A percentile compares a stretch with the other conserved stretches of the same genome.
Evolutionary conservation across 192 early-diverging fungal genomes (phyloP).

Genomic region (Bifiguratus adelaidae): DNA sequence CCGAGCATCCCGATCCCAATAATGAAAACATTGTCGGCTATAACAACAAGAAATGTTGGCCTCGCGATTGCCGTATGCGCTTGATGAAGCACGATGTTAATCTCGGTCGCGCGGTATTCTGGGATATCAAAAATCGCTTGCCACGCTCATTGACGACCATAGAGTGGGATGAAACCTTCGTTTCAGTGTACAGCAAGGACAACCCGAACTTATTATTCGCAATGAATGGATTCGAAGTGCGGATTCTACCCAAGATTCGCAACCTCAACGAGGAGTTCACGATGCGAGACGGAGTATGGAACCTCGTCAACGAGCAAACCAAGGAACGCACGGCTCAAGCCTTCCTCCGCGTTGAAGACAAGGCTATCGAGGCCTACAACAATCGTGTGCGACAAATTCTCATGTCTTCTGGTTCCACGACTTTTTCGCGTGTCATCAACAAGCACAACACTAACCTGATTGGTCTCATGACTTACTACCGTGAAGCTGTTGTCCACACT

Average conservation of each 20-base stretch:
- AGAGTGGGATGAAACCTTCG: constrained; percentile 97
- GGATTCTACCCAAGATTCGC: constrained; percentile 89
- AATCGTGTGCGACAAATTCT: constrained; percentile 96
- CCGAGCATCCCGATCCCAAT: constrained; percentile 97
- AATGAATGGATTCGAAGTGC: constrained; percentile 81
- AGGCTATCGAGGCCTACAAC: constrained; percentile 83
- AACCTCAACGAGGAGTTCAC: constrained; percentile 81
- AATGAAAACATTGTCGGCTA: constrained; percentile 98
- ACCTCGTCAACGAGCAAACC: constrained; percentile 90
- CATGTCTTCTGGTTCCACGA: constrained; percentile 95
- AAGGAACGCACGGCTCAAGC: constrained; percentile 98
- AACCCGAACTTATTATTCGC: constrained; percentile 96
- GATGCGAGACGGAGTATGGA: constrained; percentile 83
- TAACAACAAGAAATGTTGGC: constrained; percentile 98
- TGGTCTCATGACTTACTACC: constrained; percentile 96
- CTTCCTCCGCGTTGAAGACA: constrained; percentile 93
- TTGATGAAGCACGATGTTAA: constrained; percentile 99
- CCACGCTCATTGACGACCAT: constrained; percentile 94
- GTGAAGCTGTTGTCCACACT: constrained; percentile 96
- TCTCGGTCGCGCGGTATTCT: constrained; percentile 94
- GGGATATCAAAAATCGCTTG: constrained; percentile 98
- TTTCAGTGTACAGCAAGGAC: constrained; percentile 92
- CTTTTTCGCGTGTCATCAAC: constrained; percentile 98
- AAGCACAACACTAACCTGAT: constrained; percentile 90
- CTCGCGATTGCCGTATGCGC: constrained; percentile 97